Base-by-base conservation (phyloP, 2,329 filamentous ascomycete genomes). In the Trichophaea hybrida region DNA sequence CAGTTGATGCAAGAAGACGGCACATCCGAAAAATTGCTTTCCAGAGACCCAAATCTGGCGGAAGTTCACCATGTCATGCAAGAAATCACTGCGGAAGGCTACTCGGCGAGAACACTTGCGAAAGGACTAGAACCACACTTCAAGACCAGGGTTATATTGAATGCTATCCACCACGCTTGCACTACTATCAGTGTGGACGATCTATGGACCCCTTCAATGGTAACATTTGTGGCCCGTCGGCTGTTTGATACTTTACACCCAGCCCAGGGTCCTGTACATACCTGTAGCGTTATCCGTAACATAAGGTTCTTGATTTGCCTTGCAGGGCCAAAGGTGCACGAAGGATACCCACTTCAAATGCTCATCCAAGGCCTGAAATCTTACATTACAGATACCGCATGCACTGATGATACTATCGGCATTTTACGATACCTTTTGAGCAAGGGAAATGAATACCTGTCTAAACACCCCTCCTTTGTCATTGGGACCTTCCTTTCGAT, bases 311-410 rank as follows among this genome's bases (percentile, higher is more conserved):
- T 97, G 13, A 78, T 97, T 32, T 85, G 82, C 61, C 74, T 97
- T 50, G 85, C 88, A 32, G 89, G 88, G 0, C 71, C 80, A 0
- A 77, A 83, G 55, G 86, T 86, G n/a, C 76, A 85, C 31, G 75
- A 81, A 44, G 86, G 85, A 0, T 97, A 97, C 69, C 86, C 88
- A 8, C 72, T 96, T 12, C 88, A 98, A 71, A 93, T 96, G 86
- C 77, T 94, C 0, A 76, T 98, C 1, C 86, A 89, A 68, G 84
- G 86, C 1, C 76, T 95, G 17, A 79, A 85, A 7, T 82, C 83
- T 0, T 94, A 89, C 65, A 75, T 97, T 5, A 84, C 84, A 1
- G 85, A 97, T 66, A 78, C 84, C 0, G 85, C 94, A 69, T 97
- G 91, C 71, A 86, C 90, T 7, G 88, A 95, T 69, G 93, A 98